A percentile compares a stretch with the other conserved stretches of the same genome.
Evolutionary conservation across 1,139 yeast genomes (phyloP).

Genomic region (Suzukiozyma palmioleophila): DNA sequence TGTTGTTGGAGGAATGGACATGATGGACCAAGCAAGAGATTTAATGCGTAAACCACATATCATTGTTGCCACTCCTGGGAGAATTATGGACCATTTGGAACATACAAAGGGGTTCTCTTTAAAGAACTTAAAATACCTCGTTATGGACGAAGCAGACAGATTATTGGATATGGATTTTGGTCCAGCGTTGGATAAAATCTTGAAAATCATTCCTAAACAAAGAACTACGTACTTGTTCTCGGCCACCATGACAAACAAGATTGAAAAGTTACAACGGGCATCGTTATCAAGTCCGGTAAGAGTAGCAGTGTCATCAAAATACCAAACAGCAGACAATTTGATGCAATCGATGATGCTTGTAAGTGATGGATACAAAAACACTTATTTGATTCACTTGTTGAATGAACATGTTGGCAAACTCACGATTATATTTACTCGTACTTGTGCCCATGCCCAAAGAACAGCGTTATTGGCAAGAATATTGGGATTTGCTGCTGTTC

Average conservation of each 20-base stretch:
- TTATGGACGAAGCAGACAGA: conserved; percentile 97
- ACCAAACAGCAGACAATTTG: conserved; percentile 89
- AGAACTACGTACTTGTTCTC: conserved; percentile 87
- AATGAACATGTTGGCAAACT: conserved; percentile 86
- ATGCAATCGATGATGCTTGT: conserved; percentile 87
- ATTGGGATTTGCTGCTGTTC: conserved; percentile 85
- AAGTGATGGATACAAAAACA: conserved; percentile 90
- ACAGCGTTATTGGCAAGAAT: conserved; percentile 77
- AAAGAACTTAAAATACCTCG: conserved; percentile 74
- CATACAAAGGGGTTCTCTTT: conserved; percentile 89
- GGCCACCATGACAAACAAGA: conserved; percentile 95
- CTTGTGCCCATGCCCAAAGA: conserved; percentile 93
- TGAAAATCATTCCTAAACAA: conserved; percentile 78
- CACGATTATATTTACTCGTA: conserved; percentile 84
- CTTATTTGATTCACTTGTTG: conserved; percentile 74
- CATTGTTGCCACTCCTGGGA: conserved; percentile 76
- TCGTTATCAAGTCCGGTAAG: conserved; percentile 85
- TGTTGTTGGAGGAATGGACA: conserved; percentile 96
- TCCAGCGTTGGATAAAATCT: conserved; percentile 83
- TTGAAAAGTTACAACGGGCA: conserved; percentile 92
- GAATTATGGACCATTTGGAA: conserved; percentile 92
- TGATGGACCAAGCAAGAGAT: conserved; percentile 96
- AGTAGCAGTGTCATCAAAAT: conserved; percentile 83
- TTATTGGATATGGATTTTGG: conserved; percentile 95
- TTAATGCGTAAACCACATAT: conserved; percentile 91